Evolutionary conservation across 2,329 filamentous ascomycete species (phyloP), one percentile per base, ranked within the genome.

Genomic region (Trichophyton benhamiae): DNA sequence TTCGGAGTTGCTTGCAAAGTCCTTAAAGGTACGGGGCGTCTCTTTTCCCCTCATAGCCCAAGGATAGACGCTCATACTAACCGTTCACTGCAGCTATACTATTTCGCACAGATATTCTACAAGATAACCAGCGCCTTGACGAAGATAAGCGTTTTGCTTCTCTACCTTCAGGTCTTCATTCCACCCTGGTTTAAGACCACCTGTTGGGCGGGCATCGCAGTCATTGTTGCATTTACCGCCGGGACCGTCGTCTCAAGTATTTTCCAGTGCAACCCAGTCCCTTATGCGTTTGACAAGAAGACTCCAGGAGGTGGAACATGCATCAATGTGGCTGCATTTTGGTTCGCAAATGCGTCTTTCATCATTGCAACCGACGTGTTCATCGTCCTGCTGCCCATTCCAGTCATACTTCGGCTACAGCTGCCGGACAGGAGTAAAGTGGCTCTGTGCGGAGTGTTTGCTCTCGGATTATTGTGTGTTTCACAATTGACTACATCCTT

Each of bases 261-360:
- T 30, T 67, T 68, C 48, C 67, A 69, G 57, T 69, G 67, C 64
- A 63, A 61, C 2, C 65, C 66, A 9, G 61, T 67, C 5, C 52
- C 61, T 46, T 63, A 62, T 53, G 63, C 67, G 9, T 68, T 67
- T 48, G 58, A 66, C 27, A 66, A 63, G 22, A 53, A 58, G 30
- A 61, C 63, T 17, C 41, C 60, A 7, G 61, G 57, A 15, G 22
- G 38, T 17, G 77, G 79, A 0, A 71, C 63, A 3, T 82, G 80
- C 65, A 77, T 82, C 66, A 72, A 74, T 63, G 68, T 78, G 33
- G 76, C 75, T 0, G 70, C 69, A 2, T 78, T 78, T 63, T 82
- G 79, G 79, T 78, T 79, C 60, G 74, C 77, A 59, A 80, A 81
- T 62, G 78, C 71, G 15, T 66, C 70, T 1, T 72, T 74, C 64